A percentile compares a stretch with the other conserved stretches of the same genome.
Evolutionary conservation across 495 filamentous ascomycete genomes (phyloP).

Genomic region (Chaetomidium leptoderma): DNA sequence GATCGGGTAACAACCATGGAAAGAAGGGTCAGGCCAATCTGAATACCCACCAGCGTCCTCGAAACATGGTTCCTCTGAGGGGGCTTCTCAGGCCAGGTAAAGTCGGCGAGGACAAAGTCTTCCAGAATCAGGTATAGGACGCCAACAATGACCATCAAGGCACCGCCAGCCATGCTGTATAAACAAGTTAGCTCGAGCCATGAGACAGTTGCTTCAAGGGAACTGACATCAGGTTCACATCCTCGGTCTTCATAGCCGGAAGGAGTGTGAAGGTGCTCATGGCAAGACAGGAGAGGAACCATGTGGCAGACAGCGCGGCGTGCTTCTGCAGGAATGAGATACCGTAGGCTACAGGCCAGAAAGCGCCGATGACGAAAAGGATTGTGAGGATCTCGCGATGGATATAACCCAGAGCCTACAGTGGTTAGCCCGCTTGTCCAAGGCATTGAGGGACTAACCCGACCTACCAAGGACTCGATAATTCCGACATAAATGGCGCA

Average conservation of each 20-base stretch:
- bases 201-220: background rate
- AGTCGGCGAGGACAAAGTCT: constrained; percentile 57
- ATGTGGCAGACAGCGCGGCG: constrained; percentile 58
- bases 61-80: constrained; percentile 31
- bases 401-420: constrained; percentile 71
- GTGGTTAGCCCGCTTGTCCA: constrained; percentile 17
- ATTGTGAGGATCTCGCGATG: constrained; percentile 80
- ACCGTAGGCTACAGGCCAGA: constrained; percentile 79
- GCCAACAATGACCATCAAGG: constrained; percentile 74
- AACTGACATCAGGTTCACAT: constrained; percentile 70
- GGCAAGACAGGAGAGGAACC: constrained; percentile 67
- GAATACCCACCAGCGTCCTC: constrained; percentile 44
- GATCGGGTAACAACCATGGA: constrained; percentile 82
- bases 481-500: constrained; percentile 62
- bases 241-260: constrained; percentile 79
- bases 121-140: constrained; percentile 79
- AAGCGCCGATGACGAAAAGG: constrained; percentile 67
- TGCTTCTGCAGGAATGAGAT: constrained; percentile 64
- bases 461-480: constrained; percentile 77
- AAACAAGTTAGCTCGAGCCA: constrained; percentile 28
- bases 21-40: constrained; percentile 75
- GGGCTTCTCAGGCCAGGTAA: constrained; percentile 27
- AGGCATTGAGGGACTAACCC: background rate
- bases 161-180: constrained; percentile 66
- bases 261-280: constrained; percentile 93